A percentile compares a stretch with the other conserved stretches of the same genome.
Conservation (phyloP, 2,329 filamentous ascomycete species). For the Colletotrichum sp. region DNA sequence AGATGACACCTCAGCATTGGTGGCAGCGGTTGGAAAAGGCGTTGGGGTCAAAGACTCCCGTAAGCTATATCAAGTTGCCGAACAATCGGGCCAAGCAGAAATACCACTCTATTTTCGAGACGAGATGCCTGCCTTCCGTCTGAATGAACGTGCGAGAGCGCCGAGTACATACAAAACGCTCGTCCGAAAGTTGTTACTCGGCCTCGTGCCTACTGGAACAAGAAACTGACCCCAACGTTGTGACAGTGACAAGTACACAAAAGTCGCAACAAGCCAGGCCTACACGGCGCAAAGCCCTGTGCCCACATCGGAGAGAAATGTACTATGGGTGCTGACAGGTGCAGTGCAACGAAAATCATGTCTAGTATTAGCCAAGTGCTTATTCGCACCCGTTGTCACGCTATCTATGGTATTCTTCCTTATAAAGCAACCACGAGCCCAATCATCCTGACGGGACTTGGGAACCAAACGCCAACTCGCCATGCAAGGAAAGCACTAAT, state of each 20-base stretch:
- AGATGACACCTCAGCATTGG: not conserved
- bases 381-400: not conserved
- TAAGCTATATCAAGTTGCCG: not conserved
- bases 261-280: not conserved
- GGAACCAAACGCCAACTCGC: not conserved
- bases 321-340: not conserved
- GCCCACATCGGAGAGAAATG: not conserved
- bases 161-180: not conserved
- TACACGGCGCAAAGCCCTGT: not conserved
- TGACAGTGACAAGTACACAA: not conserved
- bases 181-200: not conserved
- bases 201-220: not conserved
- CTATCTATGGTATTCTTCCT: not conserved
- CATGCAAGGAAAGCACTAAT: not conserved
- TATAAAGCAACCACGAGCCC: not conserved
- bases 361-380: not conserved
- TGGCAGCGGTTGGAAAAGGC: not conserved
- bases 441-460: not conserved
- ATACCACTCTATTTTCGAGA: not conserved
- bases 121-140: not conserved
- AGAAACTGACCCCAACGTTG: not conserved
- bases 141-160: not conserved
- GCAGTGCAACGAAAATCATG: not conserved
- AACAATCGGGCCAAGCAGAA: not conserved
- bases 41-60: not conserved